Percentiles rank a stretch among this genome's conserved stretches.
phyloP scores from a whole-genome alignment of 306 rosid species.

The Castanea sativa region DNA sequence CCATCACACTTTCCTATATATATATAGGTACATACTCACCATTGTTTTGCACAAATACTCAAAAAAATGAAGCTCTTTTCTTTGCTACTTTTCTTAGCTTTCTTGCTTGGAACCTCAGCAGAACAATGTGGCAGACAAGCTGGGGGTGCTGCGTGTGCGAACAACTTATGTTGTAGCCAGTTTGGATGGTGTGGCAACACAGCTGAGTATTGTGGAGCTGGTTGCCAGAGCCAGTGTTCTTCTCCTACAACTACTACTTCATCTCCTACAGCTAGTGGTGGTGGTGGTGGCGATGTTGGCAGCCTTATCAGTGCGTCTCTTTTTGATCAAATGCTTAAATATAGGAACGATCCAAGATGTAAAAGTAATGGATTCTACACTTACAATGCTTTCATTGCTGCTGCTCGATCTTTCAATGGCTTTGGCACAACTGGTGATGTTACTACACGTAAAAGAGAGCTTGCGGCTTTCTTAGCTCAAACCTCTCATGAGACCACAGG shows the following conservation, averaged over 20 bases:
- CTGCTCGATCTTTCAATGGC: slow-evolving; percentile 37
- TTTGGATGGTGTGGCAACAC: slow-evolving; percentile 31
- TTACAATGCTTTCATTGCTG: slow-evolving; percentile 56
- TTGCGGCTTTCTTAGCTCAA: slow-evolving; percentile 53
- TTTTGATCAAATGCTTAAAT: slow-evolving; percentile 48
- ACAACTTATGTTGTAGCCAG: slow-evolving; percentile 21
- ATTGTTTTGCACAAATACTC: too few species aligned
- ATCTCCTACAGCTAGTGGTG: neutral
- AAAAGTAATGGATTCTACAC: slow-evolving; percentile 43
- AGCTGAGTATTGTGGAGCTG: neutral
- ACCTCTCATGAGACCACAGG: slow-evolving; percentile 55
- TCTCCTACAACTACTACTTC: neutral
- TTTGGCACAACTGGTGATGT: slow-evolving; percentile 48
- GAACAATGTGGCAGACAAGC: slow-evolving; percentile 30
- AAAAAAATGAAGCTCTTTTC: neutral
- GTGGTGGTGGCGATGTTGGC: slow-evolving; percentile 10
- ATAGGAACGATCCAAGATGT: slow-evolving; percentile 37
- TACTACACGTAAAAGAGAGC: slow-evolving; percentile 33
- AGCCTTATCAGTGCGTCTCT: slow-evolving; percentile 31
- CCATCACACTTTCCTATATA: too few species aligned
- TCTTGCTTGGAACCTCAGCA: slow-evolving; percentile 7
- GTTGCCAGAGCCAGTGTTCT: neutral
- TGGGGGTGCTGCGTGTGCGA: neutral
- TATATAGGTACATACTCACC: too few species aligned
- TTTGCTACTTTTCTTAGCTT: neutral